Percentiles rank a stretch among this genome's conserved stretches.
phyloP scores from a whole-genome alignment of 2,329 filamentous ascomycete species.

The Elsinoe batatas region DNA sequence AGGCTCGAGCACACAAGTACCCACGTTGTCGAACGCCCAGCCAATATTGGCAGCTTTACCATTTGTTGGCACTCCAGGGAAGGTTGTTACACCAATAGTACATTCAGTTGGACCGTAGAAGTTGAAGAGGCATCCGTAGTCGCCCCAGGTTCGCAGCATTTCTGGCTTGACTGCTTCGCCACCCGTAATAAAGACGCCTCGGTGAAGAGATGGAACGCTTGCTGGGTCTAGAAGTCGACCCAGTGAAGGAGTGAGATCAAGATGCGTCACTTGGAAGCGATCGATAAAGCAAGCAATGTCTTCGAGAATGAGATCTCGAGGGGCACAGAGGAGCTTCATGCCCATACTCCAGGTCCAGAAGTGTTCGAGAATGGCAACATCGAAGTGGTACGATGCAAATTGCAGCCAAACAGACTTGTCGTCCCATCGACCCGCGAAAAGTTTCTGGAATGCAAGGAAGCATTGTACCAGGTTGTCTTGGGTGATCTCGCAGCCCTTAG shows the following conservation, averaged over 20 bases:
- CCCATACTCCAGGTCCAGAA: conserved; percentile 94
- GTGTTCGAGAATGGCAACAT: conserved; percentile 85
- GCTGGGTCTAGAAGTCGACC: conserved; percentile 68
- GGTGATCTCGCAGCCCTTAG: conserved; percentile 80
- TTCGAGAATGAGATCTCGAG: conserved; percentile 74
- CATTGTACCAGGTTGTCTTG: conserved; percentile 85
- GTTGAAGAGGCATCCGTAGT: conserved; percentile 74
- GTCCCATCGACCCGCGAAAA: conserved; percentile 70
- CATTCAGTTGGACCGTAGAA: conserved; percentile 85
- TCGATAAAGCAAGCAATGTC: conserved; percentile 67
- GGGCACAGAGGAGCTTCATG: conserved; percentile 71
- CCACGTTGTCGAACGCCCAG: conserved; percentile 76
- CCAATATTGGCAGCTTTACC: conserved; percentile 85
- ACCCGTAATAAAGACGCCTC: conserved; percentile 85
- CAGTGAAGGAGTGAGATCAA: conserved; percentile 82
- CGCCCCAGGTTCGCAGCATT: conserved; percentile 77
- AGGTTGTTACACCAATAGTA: conserved; percentile 88
- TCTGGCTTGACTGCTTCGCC: conserved; percentile 83
- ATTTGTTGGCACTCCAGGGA: conserved; percentile 64
- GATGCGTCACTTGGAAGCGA: conserved; percentile 68
- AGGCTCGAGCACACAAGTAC: conserved; percentile 65
- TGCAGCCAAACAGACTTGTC: conserved; percentile 71
- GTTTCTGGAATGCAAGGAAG: conserved; percentile 71
- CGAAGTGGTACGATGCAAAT: conserved; percentile 90
- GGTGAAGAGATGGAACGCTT: conserved; percentile 68